Percentiles rank a stretch among this genome's conserved stretches.
phyloP scores from a whole-genome alignment of 768 basidiomycete species.

The Serendipita indica region DNA sequence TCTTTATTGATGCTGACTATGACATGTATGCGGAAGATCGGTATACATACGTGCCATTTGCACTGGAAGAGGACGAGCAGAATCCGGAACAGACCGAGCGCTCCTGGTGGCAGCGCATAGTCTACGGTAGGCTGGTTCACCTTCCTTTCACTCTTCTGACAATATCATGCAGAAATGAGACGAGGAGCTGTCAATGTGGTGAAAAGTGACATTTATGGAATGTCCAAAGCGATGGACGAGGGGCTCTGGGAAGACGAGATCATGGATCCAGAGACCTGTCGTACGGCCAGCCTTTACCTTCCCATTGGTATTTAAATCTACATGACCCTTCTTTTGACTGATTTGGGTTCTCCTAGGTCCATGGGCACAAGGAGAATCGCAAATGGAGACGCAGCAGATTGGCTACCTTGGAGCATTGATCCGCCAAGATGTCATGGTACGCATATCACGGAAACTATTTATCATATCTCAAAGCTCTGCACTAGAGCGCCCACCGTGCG shows the following conservation, averaged over 20 bases:
- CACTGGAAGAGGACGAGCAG: neutral
- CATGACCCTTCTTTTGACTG: neutral
- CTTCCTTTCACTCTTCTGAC: no score
- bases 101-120: conserved; percentile 4
- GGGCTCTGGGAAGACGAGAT: neutral
- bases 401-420: neutral
- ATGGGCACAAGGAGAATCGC: neutral
- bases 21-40: conserved; percentile 5
- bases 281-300: neutral
- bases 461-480: neutral
- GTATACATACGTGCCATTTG: neutral
- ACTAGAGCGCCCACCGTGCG: neutral
- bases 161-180: neutral
- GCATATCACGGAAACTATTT: neutral
- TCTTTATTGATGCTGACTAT: neutral
- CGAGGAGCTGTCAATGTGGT: neutral
- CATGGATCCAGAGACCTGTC: conserved; percentile 5
- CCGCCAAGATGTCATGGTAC: neutral
- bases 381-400: no score
- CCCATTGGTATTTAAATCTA: conserved; percentile 1
- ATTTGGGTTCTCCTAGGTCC: no score
- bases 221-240: neutral
- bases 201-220: conserved; percentile 4
- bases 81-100: no score
- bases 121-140: neutral